Evolutionary conservation across 1,284 basidiomycete species (phyloP).

Genomic region (Pisolithus thermaeus): DNA sequence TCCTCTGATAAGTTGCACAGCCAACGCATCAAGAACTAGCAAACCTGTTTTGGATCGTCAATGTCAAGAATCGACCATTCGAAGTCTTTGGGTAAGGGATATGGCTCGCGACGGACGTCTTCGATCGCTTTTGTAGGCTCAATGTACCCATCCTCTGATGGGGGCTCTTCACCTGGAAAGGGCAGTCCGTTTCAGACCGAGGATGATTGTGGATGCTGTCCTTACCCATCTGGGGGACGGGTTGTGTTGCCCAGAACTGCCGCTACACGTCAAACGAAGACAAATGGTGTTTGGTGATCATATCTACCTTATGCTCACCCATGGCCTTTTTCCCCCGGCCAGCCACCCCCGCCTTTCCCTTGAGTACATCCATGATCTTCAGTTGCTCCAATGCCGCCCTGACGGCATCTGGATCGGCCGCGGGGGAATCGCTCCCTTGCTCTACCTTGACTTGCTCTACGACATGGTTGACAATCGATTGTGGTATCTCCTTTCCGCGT

Average conservation of each 20-base stretch:
- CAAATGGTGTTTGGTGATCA: neutral
- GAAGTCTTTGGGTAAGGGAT: constrained; percentile 88
- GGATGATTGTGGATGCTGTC: neutral
- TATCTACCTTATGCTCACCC: constrained; percentile 78
- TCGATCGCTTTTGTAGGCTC: constrained; percentile 75
- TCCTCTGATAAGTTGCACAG: neutral
- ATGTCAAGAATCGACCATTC: constrained; percentile 89
- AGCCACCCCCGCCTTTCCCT: constrained; percentile 65
- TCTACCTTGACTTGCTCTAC: constrained; percentile 55
- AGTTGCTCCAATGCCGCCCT: constrained; percentile 58
- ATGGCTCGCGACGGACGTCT: constrained; percentile 83
- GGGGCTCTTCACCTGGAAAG: constrained; percentile 55
- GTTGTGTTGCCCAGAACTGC: constrained; percentile 95
- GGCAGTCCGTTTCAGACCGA: constrained; percentile 1
- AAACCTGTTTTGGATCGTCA: constrained; percentile 65
- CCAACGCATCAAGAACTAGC: neutral
- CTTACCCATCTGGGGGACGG: constrained; percentile 81
- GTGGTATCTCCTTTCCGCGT: constrained; percentile 49
- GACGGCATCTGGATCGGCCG: constrained; percentile 55
- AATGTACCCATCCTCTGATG: constrained; percentile 81
- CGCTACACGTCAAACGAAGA: constrained; percentile 6
- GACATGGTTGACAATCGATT: constrained; percentile 55
- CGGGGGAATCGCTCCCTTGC: constrained; percentile 42
- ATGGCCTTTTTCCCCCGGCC: constrained; percentile 71
- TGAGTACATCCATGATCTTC: constrained; percentile 67